Percentiles rank a stretch among this genome's conserved stretches.
Evolutionary conservation across 305 asterid genomes (phyloP).

Genomic region (Stenogyne calaminthoides): DNA sequence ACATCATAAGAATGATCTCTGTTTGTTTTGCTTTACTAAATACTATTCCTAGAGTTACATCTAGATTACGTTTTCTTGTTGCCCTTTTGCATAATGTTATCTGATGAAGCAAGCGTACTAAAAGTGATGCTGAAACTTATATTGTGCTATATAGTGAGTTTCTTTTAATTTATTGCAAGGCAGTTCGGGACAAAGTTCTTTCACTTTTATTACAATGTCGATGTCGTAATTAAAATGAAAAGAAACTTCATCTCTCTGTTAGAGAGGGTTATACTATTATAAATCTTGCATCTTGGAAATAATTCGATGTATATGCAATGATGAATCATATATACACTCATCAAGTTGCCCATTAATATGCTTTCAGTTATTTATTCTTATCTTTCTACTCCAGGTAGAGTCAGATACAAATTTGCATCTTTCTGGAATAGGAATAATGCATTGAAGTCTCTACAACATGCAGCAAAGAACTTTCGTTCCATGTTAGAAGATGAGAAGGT

Average conservation of each 20-base stretch:
- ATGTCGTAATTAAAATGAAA: neutral
- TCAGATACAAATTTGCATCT: conserved; percentile 95
- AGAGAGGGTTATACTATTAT: neutral
- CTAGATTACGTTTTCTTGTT: conserved; percentile 10
- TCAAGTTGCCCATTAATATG: conserved; percentile 6
- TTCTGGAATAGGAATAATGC: conserved; percentile 96
- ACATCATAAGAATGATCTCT: neutral
- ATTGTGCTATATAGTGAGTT: neutral
- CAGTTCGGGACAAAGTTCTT: neutral
- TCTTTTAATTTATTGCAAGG: conserved; percentile 4
- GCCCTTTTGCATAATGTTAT: neutral
- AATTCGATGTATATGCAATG: neutral
- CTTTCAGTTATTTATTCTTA: neutral
- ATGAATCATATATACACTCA: neutral
- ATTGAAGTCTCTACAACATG: conserved; percentile 71
- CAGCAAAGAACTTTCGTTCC: conserved; percentile 56
- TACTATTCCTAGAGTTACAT: neutral
- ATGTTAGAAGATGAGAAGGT: conserved; percentile 92
- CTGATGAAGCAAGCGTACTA: conserved; percentile 18
- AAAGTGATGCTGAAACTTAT: neutral
- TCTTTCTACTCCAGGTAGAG: conserved; percentile 65
- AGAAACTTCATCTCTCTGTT: neutral
- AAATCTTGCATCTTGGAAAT: neutral
- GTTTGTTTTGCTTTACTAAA: conserved; percentile 10
- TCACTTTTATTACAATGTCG: neutral